Evolutionary conservation across 2,329 filamentous ascomycete species (phyloP), one percentile per base, ranked within the genome.

Genomic region (Daldinia sp.): DNA sequence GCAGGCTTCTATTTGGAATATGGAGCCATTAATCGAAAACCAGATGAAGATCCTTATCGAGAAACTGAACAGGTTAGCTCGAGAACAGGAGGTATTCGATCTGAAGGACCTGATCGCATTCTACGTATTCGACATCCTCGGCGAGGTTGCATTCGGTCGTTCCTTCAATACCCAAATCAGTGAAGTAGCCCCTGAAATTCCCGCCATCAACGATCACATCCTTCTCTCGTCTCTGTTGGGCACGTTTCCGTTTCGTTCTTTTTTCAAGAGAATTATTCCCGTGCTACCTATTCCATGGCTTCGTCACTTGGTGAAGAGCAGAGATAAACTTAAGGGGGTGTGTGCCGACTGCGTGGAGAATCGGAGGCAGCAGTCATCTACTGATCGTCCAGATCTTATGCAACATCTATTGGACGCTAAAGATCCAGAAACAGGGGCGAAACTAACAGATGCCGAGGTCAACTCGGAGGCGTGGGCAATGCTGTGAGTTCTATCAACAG

Each of bases 161-260:
- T 54, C 51, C 20, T 54, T 54, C 35, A 54, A 54, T n/a, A 13
- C 51, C 13, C 51, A 54, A 54, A 54, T 39, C 15, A 54, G 30
- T 12, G 51, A 54, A 23, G 18, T 54, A 10, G 51, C 51, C 51
- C 51, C 51, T 39, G 51, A 54, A 20, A 54, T 54, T 18, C 30
- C 51, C 13, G 51, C 51, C 33, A 54, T 54, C 10, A 54, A 15
- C 33, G 51, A 54, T 18, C 51, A 54, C 10, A 54, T 54, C 33
- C 33, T 54, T 13, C 51, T 54, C 12, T 54, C 51, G 18, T 23
- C 33, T n/a, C 51, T 54, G 20, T 33, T 54, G 9, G 51, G 51
- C n/a, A 54, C 51, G 9, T 54, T 54, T 54, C 51, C 51, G 30
- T 54, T 54, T n/a, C 51, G 35, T 13, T 37, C 33, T 3, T 54